These are phyloP conservation scores for Panaeolus papilionaceus DNA, from an alignment of 768 basidiomycete genomes.

Conservation along the genomic window DNA sequence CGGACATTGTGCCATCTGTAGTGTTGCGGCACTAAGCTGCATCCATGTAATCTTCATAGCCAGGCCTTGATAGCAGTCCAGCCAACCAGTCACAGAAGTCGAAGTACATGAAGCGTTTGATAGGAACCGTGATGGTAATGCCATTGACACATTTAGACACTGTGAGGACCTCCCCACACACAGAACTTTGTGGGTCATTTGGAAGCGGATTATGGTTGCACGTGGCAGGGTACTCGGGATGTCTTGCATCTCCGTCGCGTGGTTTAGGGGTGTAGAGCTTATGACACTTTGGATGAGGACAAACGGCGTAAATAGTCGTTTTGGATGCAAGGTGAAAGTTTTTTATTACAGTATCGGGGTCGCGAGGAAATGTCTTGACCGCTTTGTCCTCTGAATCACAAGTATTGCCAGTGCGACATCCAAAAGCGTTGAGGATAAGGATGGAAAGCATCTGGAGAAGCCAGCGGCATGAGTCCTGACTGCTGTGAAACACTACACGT, in stretches of 20 bases:
- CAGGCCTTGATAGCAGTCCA: constrained; percentile 13
- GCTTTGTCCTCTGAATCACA: too few species aligned
- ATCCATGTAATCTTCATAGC: constrained; percentile 14
- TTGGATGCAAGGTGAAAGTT: constrained; percentile 1
- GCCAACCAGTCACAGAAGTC: constrained; percentile 17
- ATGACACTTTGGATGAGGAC: constrained; percentile 13
- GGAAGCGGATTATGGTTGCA: background rate
- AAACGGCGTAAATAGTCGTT: constrained; percentile 14
- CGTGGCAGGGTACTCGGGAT: constrained; percentile 1
- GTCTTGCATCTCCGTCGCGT: background rate
- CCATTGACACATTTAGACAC: constrained; percentile 1
- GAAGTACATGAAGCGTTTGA: constrained; percentile 9
- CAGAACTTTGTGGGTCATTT: background rate
- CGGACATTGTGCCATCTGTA: background rate
- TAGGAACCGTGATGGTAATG: constrained; percentile 9
- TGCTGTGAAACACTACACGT: background rate
- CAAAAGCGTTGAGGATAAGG: too few species aligned
- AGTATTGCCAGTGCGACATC: too few species aligned
- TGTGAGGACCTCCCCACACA: constrained; percentile 5
- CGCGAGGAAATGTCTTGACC: too few species aligned
- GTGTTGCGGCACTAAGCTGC: background rate
- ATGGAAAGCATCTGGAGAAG: too few species aligned
- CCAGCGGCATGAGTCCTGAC: background rate
- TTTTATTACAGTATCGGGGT: too few species aligned
- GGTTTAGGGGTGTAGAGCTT: background rate